These are phyloP conservation scores for Bauhinia variegata DNA, from an alignment of 306 rosid genomes.

Conservation along the genomic window DNA sequence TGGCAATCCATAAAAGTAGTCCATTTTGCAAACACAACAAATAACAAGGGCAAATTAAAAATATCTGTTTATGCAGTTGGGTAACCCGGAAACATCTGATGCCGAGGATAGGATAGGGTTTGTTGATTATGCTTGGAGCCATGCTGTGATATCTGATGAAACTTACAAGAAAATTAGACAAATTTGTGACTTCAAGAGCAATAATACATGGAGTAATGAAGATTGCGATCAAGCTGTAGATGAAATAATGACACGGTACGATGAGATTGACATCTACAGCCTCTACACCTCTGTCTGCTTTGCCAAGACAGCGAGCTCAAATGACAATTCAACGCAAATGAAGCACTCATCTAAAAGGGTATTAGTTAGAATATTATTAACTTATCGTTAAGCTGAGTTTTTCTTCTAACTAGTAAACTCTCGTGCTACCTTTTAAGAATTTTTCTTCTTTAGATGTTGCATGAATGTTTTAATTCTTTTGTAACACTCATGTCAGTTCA, in stretches of 20 bases:
- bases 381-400: neutral
- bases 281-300: conserved; percentile 80
- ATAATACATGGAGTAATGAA: conserved; percentile 64
- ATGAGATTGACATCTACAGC: conserved; percentile 76
- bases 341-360: conserved; percentile 61
- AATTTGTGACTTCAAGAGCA: conserved; percentile 72
- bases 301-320: conserved; percentile 52
- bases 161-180: conserved; percentile 58
- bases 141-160: conserved; percentile 87
- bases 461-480: no score
- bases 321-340: conserved; percentile 43
- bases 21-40: conserved; percentile 1
- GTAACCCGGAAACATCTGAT: conserved; percentile 87
- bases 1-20: no score
- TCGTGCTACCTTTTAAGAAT: no score
- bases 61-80: conserved; percentile 53
- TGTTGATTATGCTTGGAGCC: conserved; percentile 98
- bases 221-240: conserved; percentile 57
- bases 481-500: no score
- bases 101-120: conserved; percentile 83
- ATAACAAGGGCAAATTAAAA: conserved; percentile 12
- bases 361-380: neutral
- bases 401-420: no score
- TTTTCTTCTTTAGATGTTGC: no score
- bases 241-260: conserved; percentile 64